A percentile compares a stretch with the other conserved stretches of the same genome.
Conservation (phyloP, 2,329 filamentous ascomycete species). For the Phialophora chinensis region DNA sequence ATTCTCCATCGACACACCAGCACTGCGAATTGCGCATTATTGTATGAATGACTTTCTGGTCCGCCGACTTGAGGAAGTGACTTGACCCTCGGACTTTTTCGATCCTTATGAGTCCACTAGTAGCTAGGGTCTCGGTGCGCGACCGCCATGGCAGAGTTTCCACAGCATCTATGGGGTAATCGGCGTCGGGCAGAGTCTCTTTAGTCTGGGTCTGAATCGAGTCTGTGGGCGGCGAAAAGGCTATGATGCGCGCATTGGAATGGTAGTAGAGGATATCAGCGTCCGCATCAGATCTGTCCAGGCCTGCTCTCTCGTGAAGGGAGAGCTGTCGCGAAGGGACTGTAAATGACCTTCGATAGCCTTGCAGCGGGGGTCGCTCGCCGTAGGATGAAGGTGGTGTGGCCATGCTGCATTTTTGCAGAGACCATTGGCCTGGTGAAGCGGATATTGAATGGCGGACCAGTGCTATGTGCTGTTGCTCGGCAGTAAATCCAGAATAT, state of each 20-base stretch:
- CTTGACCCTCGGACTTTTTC: constrained; percentile 86
- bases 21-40: constrained; percentile 90
- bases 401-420: constrained; percentile 39
- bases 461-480: neutral
- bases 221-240: constrained; percentile 58
- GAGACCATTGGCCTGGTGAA: constrained; percentile 5
- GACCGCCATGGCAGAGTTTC: constrained; percentile 76
- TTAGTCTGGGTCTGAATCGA: constrained; percentile 42
- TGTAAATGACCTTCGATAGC: constrained; percentile 38
- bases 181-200: constrained; percentile 53
- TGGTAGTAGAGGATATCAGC: constrained; percentile 69
- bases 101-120: constrained; percentile 79
- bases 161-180: constrained; percentile 58
- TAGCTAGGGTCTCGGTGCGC: constrained; percentile 79
- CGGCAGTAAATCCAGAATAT: neutral
- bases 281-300: constrained; percentile 43
- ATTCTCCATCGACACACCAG: constrained; percentile 87
- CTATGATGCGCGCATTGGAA: constrained; percentile 72
- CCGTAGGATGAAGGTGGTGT: constrained; percentile 34
- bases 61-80: constrained; percentile 77
- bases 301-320: constrained; percentile 35
- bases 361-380: constrained; percentile 35
- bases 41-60: constrained; percentile 77
- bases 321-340: constrained; percentile 34
- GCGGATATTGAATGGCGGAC: neutral